These are phyloP conservation scores for Endogone sp. DNA, from an alignment of 192 early-diverging fungal species.

Conservation along the genomic window DNA sequence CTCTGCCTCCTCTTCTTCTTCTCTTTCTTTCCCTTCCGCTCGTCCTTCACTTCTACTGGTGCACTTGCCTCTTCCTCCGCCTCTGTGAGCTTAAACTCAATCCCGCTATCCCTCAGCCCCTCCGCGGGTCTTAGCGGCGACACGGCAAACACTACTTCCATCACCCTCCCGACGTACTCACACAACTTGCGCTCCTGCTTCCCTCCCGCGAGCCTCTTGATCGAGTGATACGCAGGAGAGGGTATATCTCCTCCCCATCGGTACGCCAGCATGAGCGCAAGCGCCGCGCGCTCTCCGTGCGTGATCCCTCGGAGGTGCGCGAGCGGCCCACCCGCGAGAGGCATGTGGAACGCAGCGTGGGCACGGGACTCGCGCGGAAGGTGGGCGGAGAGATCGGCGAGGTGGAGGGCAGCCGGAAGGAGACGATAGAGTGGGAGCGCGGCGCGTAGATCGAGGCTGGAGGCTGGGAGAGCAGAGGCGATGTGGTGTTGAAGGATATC, in stretches of 20 bases:
- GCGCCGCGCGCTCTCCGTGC: slow-evolving; percentile 44
- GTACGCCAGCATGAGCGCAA: slow-evolving; percentile 43
- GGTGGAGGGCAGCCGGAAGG: slow-evolving; percentile 38
- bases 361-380: slow-evolving; percentile 53
- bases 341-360: slow-evolving; percentile 42
- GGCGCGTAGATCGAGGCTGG: slow-evolving; percentile 18
- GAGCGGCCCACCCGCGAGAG: slow-evolving; percentile 44
- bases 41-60: neutral
- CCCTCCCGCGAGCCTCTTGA: slow-evolving; percentile 39
- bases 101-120: neutral
- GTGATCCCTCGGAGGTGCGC: slow-evolving; percentile 46
- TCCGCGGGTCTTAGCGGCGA: slow-evolving; percentile 20
- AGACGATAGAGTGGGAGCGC: slow-evolving; percentile 30
- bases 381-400: slow-evolving; percentile 42
- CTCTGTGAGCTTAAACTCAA: neutral
- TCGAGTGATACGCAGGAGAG: slow-evolving; percentile 32
- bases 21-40: neutral
- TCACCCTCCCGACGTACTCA: slow-evolving; percentile 41
- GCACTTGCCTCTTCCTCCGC: neutral
- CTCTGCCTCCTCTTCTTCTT: neutral
- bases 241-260: slow-evolving; percentile 45
- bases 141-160: slow-evolving; percentile 26
- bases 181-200: slow-evolving; percentile 32
- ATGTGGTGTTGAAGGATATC: slow-evolving; percentile 18
- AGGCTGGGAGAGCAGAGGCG: slow-evolving; percentile 21